Base-by-base conservation (phyloP, 2,329 filamentous ascomycete species). In the Monilinia fructicola region DNA sequence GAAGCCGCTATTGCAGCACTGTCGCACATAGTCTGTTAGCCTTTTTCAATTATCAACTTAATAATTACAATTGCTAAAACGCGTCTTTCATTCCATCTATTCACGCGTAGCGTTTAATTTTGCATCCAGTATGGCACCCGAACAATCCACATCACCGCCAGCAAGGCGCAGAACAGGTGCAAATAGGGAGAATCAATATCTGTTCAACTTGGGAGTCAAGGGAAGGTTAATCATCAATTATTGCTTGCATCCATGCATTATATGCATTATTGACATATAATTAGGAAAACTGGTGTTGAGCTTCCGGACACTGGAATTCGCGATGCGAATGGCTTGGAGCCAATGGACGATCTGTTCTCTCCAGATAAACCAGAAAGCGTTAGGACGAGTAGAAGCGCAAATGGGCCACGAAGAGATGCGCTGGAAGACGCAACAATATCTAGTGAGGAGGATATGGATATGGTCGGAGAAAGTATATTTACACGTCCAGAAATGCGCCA, bases 281-380 rank as follows among this genome's bases (percentile, higher is more conserved):
- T 60, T 72, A 97, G 94, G 73, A 96, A 96, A 84, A 99, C 95
- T 0, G 95, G 95, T 54, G 85, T 96, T 35, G 90, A 87, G 0
- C 79, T 98, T 42, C 86, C 87, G 74, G 92, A 97, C 74, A 87
- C 83, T 65, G 92, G 92, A 63, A 82, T 88, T 68, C 90, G 92
- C 79, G 94, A 98, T 79, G 93, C 96, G 77, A 83, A 97, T 83
- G 95, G 94, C 78, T 88, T 99, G 81, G 92, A 97, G 77, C 90
- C 91, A 46, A 85, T 97, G 67, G 91, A 94, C 46, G 87, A 87
- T 71, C 87, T 98, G 71, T 97, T 97, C 78, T 97, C 93, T 11
- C 93, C 93, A 18, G 85, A 87, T 71, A 90, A 88, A 74, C 79
- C 72, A 4, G 70, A 66, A 28, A 70, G 65, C 42, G 65, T 40